Base-by-base conservation (phyloP, 2,329 filamentous ascomycete genomes). In the Talaromyces marneffei region DNA sequence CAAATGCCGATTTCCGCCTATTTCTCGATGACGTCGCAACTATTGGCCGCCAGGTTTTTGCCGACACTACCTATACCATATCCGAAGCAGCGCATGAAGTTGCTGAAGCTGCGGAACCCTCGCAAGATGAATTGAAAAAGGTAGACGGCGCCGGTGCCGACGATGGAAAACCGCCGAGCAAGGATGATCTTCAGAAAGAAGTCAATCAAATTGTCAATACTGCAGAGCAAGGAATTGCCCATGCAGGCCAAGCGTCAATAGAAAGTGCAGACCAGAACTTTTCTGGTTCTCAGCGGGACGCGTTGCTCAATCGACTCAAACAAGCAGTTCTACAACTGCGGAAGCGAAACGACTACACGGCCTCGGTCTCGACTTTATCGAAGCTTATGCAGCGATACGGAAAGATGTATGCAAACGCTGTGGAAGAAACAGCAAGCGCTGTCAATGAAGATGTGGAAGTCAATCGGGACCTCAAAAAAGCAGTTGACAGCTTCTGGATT, bases 1-100 rank as follows among this genome's bases (percentile, higher is more conserved):
- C 90, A 14, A 97, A 97, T 71, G 87, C 89, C 0, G 92, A 97
- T 69, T 97, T 97, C 73, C 87, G 92, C 40, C 81, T 92, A 6
- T 92, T 97, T 68, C 79, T 97, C 48, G 85, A 87, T 10, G 93
- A 97, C 69, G 76, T 96, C 42, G 86, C 87, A 50, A 87, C 87
- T 0, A 84, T 97, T 52, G 89, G 88, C 12, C 86, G 89, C 44
- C 89, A 96, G 71, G 87, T 97, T 0, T 92, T 97, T 71, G 87
- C 86, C 57, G 92, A 97, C 68, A 92, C 92, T 2, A 91, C 92
- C 0, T 87, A 91, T 64, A 88, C 89, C 0, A 73, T 96, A 5
- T 90, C 92, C 0, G 82, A 87, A 16, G 89, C 87, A 1, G 91
- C 92, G 0, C 84, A 89, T 65, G 80, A 91, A 64, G 87, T 88